Conservation (phyloP, 2,329 filamentous ascomycete species). For the Aspergillus pseudoviridinutans region DNA sequence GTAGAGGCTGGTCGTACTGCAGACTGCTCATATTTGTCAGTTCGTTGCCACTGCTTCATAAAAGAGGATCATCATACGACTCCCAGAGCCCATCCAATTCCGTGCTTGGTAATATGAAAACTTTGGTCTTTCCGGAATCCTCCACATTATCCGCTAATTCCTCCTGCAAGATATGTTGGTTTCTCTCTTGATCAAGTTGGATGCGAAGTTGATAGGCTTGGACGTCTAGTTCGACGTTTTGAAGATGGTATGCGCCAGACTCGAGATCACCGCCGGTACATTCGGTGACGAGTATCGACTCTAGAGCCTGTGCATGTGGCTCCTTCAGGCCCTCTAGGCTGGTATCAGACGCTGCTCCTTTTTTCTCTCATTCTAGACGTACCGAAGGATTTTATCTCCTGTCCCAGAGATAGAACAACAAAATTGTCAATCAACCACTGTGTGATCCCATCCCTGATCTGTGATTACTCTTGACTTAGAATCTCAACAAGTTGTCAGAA, state of each 20-base stretch:
- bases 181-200: conserved; percentile 18
- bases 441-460: conserved; percentile 36
- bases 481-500: not conserved
- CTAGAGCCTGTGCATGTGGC: conserved; percentile 24
- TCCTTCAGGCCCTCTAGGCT: conserved; percentile 22
- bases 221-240: conserved; percentile 38
- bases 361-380: not conserved
- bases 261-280: conserved; percentile 29
- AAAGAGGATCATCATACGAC: conserved; percentile 26
- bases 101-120: conserved; percentile 36
- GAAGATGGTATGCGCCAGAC: conserved; percentile 25
- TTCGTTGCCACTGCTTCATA: not conserved
- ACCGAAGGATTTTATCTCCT: conserved; percentile 31
- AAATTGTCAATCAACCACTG: conserved; percentile 36
- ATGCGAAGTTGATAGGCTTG: conserved; percentile 39
- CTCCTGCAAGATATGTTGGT: conserved; percentile 18
- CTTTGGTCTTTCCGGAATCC: conserved; percentile 28
- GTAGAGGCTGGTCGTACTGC: conserved; percentile 42
- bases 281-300: conserved; percentile 36
- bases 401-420: conserved; percentile 29
- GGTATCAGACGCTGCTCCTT: conserved; percentile 1
- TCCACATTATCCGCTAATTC: conserved; percentile 15
- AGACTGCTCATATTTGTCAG: conserved; percentile 24
- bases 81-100: conserved; percentile 43
- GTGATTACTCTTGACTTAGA: not conserved